These are phyloP conservation scores for Protea cynaroides DNA, from an alignment of 164 flowering plant species.

Conservation along the genomic window DNA sequence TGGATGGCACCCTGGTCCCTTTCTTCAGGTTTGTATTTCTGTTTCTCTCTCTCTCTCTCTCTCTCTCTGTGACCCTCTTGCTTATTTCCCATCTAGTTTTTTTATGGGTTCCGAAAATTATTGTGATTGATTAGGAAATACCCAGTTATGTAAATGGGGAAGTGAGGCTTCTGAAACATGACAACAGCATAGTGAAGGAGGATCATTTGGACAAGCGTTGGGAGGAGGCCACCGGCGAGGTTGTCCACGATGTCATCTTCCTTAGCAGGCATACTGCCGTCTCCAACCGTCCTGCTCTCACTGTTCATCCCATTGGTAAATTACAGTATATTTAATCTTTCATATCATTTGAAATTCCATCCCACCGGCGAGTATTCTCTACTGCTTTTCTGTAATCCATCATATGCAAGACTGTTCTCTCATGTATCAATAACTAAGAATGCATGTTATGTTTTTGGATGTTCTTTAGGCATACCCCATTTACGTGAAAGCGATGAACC, in stretches of 20 bases:
- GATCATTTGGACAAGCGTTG: slow-evolving; percentile 77
- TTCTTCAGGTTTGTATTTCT: slow-evolving; percentile 32
- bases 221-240: slow-evolving; percentile 73
- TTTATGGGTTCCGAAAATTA: not conserved
- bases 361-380: not conserved
- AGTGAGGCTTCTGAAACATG: slow-evolving; percentile 62
- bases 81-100: too few species aligned
- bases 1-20: slow-evolving; percentile 74
- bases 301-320: slow-evolving; percentile 88
- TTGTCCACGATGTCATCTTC: slow-evolving; percentile 68
- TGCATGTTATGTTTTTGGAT: not conserved
- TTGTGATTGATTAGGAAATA: slow-evolving; percentile 30
- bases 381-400: not conserved
- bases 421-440: too few species aligned
- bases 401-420: not conserved
- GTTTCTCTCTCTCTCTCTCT: not conserved
- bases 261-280: slow-evolving; percentile 81
- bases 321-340: not conserved
- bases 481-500: slow-evolving; percentile 51
- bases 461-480: slow-evolving; percentile 57
- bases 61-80: too few species aligned
- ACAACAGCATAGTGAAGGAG: slow-evolving; percentile 56
- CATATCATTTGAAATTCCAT: not conserved
- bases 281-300: slow-evolving; percentile 82
- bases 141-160: slow-evolving; percentile 49